Conservation (phyloP, 805 yeast genomes). For the Kuraishia hungarica region DNA sequence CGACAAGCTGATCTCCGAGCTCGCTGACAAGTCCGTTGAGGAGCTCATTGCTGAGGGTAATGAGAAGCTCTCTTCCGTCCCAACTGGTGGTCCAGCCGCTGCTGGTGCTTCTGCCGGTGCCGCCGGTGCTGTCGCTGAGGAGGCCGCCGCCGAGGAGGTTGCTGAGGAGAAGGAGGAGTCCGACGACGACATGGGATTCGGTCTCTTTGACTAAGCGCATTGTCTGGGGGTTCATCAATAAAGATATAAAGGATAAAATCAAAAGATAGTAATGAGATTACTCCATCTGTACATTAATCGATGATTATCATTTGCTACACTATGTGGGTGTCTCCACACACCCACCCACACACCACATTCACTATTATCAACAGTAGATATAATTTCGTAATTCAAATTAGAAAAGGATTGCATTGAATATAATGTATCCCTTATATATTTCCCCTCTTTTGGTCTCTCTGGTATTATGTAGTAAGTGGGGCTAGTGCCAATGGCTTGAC, state of each 20-base stretch:
- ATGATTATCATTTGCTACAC: background rate
- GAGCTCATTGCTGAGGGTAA: constrained; percentile 77
- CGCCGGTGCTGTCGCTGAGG: constrained; percentile 47
- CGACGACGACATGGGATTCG: constrained; percentile 76
- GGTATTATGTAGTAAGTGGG: too few relatives aligned
- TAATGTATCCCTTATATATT: too few relatives aligned
- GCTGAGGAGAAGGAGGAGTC: constrained; percentile 43
- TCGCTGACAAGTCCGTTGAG: constrained; percentile 68
- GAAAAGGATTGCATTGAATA: too few relatives aligned
- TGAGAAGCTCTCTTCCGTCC: constrained; percentile 73
- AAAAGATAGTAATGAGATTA: background rate
- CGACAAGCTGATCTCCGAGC: constrained; percentile 60
- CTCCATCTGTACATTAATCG: background rate
- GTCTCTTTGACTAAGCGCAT: constrained; percentile 84
- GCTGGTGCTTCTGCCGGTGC: constrained; percentile 47
- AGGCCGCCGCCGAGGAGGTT: constrained; percentile 46
- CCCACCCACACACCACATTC: too few relatives aligned
- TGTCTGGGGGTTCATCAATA: background rate
- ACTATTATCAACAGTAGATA: too few relatives aligned
- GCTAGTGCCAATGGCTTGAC: too few relatives aligned
- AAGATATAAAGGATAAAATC: background rate
- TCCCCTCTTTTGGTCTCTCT: too few relatives aligned
- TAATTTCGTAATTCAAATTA: too few relatives aligned
- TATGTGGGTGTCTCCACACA: too few relatives aligned
- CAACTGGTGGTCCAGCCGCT: constrained; percentile 73